Percentiles rank a stretch among this genome's conserved stretches.
Evolutionary conservation across 2,329 filamentous ascomycete genomes (phyloP).

Genomic region (Pseudogymnoascus sp.): DNA sequence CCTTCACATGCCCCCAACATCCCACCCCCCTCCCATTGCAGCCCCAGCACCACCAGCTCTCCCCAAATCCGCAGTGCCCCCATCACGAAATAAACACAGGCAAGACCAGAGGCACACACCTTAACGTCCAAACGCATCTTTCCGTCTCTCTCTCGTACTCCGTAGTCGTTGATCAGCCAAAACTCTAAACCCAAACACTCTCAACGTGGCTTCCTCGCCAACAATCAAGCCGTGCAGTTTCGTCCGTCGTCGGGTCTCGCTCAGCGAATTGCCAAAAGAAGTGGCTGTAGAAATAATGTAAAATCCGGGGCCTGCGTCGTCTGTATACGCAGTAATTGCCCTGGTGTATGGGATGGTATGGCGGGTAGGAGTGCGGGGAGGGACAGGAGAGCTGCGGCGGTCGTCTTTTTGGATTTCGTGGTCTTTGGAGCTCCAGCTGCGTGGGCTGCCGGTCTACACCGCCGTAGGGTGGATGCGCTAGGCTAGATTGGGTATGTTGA

Average conservation of each 20-base stretch:
- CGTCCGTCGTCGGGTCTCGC: neutral
- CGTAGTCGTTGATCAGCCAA: neutral
- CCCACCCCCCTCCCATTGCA: neutral
- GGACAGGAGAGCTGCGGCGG: slow-evolving; percentile 10
- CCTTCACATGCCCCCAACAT: neutral
- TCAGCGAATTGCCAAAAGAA: neutral
- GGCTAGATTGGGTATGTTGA: neutral
- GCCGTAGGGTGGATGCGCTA: neutral
- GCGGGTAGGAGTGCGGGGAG: slow-evolving; percentile 5
- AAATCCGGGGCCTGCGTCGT: slow-evolving; percentile 19
- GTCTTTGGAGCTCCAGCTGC: slow-evolving; percentile 12
- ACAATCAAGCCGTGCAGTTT: neutral
- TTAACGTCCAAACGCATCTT: slow-evolving; percentile 53
- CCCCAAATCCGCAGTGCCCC: slow-evolving; percentile 9
- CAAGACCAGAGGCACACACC: slow-evolving; percentile 32
- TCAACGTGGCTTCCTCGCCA: slow-evolving; percentile 4
- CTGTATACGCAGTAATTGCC: neutral
- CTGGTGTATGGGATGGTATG: neutral
- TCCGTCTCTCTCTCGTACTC: neutral
- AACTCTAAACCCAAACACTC: neutral
- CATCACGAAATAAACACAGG: slow-evolving; percentile 10
- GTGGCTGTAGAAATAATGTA: neutral
- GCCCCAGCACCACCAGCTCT: neutral
- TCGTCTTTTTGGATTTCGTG: slow-evolving; percentile 12
- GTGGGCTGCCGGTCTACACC: neutral